Conservation (phyloP, 169 alveolate genomes). For the Eimeria maxima region DNA sequence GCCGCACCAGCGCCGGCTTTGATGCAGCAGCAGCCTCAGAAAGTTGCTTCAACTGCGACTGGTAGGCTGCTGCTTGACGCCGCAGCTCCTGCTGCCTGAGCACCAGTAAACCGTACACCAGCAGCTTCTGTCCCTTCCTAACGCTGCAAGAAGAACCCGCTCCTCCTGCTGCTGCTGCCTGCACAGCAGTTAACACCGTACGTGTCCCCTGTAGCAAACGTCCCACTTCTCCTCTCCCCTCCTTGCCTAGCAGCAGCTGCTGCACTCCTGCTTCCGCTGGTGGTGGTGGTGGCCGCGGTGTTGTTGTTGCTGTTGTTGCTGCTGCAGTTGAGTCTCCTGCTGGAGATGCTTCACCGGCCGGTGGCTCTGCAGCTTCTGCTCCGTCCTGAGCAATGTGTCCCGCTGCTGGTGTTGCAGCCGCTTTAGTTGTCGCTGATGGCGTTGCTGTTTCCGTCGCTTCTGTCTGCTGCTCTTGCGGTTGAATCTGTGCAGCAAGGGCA, state of each 20-base stretch:
- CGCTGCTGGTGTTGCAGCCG: not conserved
- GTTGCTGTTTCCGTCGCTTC: not conserved
- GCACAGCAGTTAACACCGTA: not conserved
- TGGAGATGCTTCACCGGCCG: no score
- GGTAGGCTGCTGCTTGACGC: not conserved
- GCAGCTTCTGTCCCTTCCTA: not conserved
- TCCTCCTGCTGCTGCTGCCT: no score
- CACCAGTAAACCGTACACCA: conserved; percentile 16
- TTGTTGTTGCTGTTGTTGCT: not conserved
- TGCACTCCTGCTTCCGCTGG: conserved; percentile 4
- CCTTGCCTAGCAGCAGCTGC: not conserved
- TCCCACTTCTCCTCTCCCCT: not conserved
- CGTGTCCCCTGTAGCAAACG: not conserved
- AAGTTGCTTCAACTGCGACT: not conserved
- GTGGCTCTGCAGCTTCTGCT: no score
- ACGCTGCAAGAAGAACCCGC: not conserved
- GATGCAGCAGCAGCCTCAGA: not conserved
- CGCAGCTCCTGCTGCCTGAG: conserved; percentile 2
- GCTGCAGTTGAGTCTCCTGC: not conserved
- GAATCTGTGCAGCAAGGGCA: not conserved
- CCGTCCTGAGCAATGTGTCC: not conserved
- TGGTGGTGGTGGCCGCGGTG: not conserved
- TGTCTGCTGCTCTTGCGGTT: no score
- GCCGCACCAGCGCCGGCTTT: not conserved
- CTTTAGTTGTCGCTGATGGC: not conserved